phyloP scores from a whole-genome alignment of 2,329 filamentous ascomycete species.

The Esteya vermicola region DNA sequence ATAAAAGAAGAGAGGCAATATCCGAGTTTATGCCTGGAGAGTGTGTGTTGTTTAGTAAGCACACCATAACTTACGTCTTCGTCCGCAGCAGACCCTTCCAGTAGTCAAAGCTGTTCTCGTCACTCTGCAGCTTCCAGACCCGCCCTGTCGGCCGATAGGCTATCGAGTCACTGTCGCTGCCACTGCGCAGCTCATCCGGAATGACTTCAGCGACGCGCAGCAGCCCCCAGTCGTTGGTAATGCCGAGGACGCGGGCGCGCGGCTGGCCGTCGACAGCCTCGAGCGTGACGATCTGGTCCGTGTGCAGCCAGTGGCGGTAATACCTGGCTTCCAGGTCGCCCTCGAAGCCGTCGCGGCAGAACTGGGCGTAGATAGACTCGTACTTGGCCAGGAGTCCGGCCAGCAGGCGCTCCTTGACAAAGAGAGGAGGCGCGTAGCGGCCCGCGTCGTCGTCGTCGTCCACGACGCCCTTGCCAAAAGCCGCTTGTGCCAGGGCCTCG shows the following conservation, averaged over 20 bases:
- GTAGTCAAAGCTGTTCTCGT: constrained; percentile 98
- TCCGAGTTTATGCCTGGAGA: background rate
- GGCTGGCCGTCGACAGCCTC: constrained; percentile 61
- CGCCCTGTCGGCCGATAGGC: constrained; percentile 57
- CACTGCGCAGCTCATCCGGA: constrained; percentile 28
- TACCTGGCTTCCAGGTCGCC: constrained; percentile 59
- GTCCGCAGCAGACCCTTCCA: constrained; percentile 75
- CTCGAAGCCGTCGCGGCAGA: constrained; percentile 64
- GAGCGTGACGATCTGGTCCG: constrained; percentile 54
- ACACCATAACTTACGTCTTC: constrained; percentile 41
- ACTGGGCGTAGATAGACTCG: constrained; percentile 67
- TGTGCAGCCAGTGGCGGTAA: constrained; percentile 78
- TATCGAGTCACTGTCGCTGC: too few species aligned
- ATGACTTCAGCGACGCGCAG: constrained; percentile 73
- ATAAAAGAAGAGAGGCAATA: too few species aligned
- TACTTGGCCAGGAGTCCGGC: constrained; percentile 60
- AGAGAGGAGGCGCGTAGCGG: constrained; percentile 26
- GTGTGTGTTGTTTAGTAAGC: background rate
- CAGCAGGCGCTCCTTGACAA: constrained; percentile 66
- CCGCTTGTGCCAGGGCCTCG: constrained; percentile 58
- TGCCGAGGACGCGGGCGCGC: constrained; percentile 66
- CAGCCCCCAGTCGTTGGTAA: constrained; percentile 84
- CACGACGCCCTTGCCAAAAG: too few species aligned
- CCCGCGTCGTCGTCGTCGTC: background rate
- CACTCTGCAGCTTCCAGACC: constrained; percentile 76